Evolutionary conservation across 345 rosid genomes (phyloP), one percentile per base, ranked within the genome.

Genomic region (Aethionema arabicum): DNA sequence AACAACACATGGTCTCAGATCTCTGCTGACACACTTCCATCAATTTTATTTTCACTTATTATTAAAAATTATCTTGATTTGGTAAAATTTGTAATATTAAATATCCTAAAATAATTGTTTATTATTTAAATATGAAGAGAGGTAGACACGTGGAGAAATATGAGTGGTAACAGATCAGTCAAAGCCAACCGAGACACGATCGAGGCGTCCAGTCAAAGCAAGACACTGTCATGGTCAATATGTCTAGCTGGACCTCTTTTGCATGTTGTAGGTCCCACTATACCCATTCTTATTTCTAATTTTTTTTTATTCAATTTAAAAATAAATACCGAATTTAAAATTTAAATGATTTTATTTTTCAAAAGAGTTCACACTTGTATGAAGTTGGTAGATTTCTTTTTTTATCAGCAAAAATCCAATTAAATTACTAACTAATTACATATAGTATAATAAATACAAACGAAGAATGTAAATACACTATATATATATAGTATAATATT

Each of bases 171-270:
- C 52, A 65, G 61, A 44, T 7, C 42, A 56, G 75, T 73, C 73
- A 76, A 76, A 59, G 21, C 43, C 55, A 61, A 36, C 35, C 44
- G 55, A 48, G 56, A 62, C 72, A 70, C 68, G 46, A 66, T 57
- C 61, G 60, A 65, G 52, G 65, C 38, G 62, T 70, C 46, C 64
- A 72, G 77, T 77, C 80, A 77, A 76, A 76, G 73, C 68, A 74
- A 66, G 33, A 52, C 21, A 61, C 74, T 61, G 78, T 67, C 70
- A 10, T 59, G 75, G 81, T 78, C 81, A 81, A 78, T 1, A 74
- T 40, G 76, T 68, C 71, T 71, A 50, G 77, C 85, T 78, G 85
- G 72, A 72, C 66, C 75, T 21, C 27, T 76, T 78, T 71, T 31
- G 66, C 72, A 9, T 56, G 35, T 43, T 5, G 7, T 61, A 72